Base-by-base conservation (phyloP, 768 basidiomycete genomes). In the Rhodosporidiobolus odoratus region DNA sequence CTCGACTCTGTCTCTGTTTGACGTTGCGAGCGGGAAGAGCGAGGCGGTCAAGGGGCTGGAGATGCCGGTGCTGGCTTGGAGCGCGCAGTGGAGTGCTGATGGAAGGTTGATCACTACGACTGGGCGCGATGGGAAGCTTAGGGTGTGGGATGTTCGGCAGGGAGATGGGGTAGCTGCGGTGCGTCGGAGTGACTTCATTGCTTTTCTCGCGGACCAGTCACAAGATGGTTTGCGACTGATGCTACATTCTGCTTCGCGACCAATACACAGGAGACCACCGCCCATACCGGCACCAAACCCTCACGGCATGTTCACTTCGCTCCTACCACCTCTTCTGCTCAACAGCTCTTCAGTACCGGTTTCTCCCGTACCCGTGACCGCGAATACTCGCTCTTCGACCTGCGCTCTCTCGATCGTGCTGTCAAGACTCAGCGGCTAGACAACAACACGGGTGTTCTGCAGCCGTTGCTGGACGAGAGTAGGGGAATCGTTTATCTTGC, bases 401-500 rank as follows among this genome's bases (percentile, higher is more conserved):
- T 71, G 9, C 66, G 71, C 27, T 56, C 62, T 37, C 66, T 71
- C 53, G 38, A 40, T 19, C 7, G 43, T 25, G 25, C 76, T 7
- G 34, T 74, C 62, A 74, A 72, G 64, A 68, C 68, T 17, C 58
- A 78, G 59, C 64, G 73, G 2, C 27, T 81, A 58, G 81, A 82
- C 62, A 79, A 77, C 35, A 76, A 75, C 48, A 79, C 79, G 16
- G 76, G 78, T 3, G 65, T 75, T 0, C 67, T 81, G 8, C 60
- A 78, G 23, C 78, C 80, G 0, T 37, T 78, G 9, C 75, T 80
- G 15, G 81, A 82, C 60, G 47, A 76, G 34, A 71, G 76, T 23
- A 53, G 81, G 32, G 65, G 69, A 25, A 77, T 81, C 48, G 76
- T 80, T 15, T 81, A 81, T 68, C 47, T 80, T 7, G 74, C 76